Conservation (phyloP, 257 asterid species). For the Phtheirospermum japonicum region DNA sequence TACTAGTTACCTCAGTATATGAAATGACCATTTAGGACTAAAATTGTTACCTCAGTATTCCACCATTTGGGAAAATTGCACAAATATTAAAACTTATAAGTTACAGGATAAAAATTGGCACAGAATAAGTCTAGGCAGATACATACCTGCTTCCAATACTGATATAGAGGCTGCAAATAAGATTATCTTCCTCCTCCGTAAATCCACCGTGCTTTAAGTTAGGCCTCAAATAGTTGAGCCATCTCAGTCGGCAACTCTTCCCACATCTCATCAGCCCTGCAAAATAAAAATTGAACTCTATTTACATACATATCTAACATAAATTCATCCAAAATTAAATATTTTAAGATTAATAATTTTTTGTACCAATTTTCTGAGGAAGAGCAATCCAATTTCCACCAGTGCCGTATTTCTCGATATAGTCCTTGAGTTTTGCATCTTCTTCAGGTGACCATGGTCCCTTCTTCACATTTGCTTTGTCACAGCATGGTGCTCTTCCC, state of each 20-base stretch:
- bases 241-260: conserved; percentile 90
- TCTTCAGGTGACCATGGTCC: conserved; percentile 95
- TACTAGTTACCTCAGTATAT: too few relatives aligned
- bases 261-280: conserved; percentile 95
- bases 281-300: too few relatives aligned
- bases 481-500: conserved; percentile 98
- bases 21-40: neutral
- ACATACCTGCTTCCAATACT: conserved; percentile 99
- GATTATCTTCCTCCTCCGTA: conserved; percentile 95
- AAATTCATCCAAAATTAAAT: neutral
- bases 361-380: conserved; percentile 83
- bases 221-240: conserved; percentile 91
- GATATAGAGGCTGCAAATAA: conserved; percentile 90
- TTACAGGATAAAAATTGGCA: too few relatives aligned
- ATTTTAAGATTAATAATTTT: neutral
- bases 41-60: neutral
- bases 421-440: conserved; percentile 85
- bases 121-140: too few relatives aligned
- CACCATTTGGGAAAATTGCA: too few relatives aligned
- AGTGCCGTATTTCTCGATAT: conserved; percentile 71
- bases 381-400: too few relatives aligned
- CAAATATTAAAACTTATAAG: neutral
- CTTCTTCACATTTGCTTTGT: conserved; percentile 80
- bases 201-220: conserved; percentile 93
- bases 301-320: neutral